Conservation (phyloP, 768 basidiomycete species). For the Kockovaella imperatae region DNA sequence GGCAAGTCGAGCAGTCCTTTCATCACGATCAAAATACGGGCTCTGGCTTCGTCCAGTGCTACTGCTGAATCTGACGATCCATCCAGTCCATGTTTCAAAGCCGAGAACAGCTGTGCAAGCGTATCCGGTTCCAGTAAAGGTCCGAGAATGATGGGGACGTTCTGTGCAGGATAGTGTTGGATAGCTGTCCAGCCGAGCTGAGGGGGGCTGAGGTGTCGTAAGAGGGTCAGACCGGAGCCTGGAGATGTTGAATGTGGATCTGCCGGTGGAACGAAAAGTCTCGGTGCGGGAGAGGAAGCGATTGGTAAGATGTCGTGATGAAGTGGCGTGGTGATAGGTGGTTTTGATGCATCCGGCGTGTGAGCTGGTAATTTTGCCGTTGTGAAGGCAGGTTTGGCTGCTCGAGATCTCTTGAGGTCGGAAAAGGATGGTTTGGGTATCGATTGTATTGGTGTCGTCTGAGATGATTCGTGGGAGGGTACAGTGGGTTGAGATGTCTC, state of each 20-base stretch:
- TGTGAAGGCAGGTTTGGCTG: neutral
- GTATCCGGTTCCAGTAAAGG: slow-evolving; percentile 29
- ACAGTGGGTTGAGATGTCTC: neutral
- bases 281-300: neutral
- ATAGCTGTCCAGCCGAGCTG: slow-evolving; percentile 6
- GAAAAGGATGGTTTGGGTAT: neutral
- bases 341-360: neutral
- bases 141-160: slow-evolving; percentile 14
- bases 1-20: slow-evolving; percentile 14
- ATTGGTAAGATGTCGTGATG: too few species aligned
- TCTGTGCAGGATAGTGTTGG: slow-evolving; percentile 14
- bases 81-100: slow-evolving; percentile 8
- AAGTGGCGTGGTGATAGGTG: neutral
- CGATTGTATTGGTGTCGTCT: neutral
- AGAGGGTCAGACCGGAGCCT: slow-evolving; percentile 23
- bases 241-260: slow-evolving; percentile 16
- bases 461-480: neutral
- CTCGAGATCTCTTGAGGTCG: neutral
- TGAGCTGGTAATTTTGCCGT: neutral
- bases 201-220: slow-evolving; percentile 13
- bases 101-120: slow-evolving; percentile 17
- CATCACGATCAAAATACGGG: slow-evolving; percentile 11
- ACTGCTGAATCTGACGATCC: neutral
- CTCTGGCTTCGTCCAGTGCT: neutral
- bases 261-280: slow-evolving; percentile 4